phyloP scores from a whole-genome alignment of 768 basidiomycete species.

The Ephemerocybe angulata region DNA sequence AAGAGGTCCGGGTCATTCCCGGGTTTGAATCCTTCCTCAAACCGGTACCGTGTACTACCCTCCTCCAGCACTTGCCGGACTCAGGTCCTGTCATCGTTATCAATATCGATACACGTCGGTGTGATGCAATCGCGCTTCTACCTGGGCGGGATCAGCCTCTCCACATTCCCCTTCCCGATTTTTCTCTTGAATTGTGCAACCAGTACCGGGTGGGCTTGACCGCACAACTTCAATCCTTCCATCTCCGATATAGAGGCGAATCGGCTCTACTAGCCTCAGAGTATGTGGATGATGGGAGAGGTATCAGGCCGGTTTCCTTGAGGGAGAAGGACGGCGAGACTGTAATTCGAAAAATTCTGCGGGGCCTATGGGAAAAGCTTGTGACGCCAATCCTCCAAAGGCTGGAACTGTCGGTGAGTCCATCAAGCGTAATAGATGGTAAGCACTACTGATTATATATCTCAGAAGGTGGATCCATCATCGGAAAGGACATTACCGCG shows the following conservation, averaged over 20 bases:
- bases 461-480: neutral
- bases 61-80: neutral
- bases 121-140: constrained; percentile 9
- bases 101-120: neutral
- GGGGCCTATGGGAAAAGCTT: neutral
- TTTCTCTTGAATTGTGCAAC: neutral
- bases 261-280: neutral
- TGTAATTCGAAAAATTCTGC: neutral
- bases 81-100: constrained; percentile 9
- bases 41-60: neutral
- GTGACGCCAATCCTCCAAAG: constrained; percentile 7
- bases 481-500: too few relatives aligned
- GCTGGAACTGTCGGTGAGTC: constrained; percentile 4
- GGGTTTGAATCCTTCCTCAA: constrained; percentile 4
- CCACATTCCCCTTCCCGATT: constrained; percentile 9
- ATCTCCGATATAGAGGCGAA: constrained; percentile 12
- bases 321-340: too few relatives aligned
- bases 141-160: neutral
- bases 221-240: neutral
- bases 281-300: too few relatives aligned
- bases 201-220: neutral
- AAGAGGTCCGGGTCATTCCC: neutral
- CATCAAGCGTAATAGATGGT: neutral
- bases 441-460: neutral
- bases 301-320: too few relatives aligned